Conservation (phyloP, 129 eudicot genomes). For the Solidago caesia region DNA sequence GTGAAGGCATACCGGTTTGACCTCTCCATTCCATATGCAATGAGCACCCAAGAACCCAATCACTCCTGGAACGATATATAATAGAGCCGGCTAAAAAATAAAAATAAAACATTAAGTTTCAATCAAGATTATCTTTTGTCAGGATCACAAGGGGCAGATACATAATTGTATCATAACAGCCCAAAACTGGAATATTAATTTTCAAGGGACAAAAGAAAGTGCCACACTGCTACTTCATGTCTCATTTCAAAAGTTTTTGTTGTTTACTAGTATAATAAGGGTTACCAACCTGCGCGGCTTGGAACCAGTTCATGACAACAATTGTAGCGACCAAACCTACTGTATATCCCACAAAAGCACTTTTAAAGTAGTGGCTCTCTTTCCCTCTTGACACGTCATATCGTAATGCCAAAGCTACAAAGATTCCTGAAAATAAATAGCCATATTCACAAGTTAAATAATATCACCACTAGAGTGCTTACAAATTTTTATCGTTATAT, state of each 20-base stretch:
- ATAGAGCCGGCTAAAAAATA: conserved; percentile 75
- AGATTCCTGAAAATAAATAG: conserved; percentile 46
- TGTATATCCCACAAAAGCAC: conserved; percentile 79
- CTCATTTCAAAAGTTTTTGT: not conserved
- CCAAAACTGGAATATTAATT: not conserved
- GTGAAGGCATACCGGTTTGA: conserved; percentile 62
- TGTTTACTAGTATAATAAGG: not conserved
- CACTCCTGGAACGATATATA: conserved; percentile 85
- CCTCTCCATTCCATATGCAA: conserved; percentile 88
- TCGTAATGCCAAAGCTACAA: conserved; percentile 91
- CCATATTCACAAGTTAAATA: not conserved
- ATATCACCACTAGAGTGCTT: not conserved
- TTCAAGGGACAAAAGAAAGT: not conserved
- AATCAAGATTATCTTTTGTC: not conserved
- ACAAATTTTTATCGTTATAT: not conserved
- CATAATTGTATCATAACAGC: not conserved
- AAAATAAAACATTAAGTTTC: not conserved
- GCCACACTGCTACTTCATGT: not conserved
- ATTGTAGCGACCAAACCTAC: conserved; percentile 73
- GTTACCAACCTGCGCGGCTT: conserved; percentile 90
- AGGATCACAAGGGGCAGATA: not conserved
- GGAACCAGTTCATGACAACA: conserved; percentile 96
- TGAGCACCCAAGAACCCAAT: conserved; percentile 90
- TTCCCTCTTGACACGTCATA: conserved; percentile 90
- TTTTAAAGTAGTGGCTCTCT: conserved; percentile 76